Evolutionary conservation across 345 rosid species (phyloP).

Genomic region (Luvunga scandens): DNA sequence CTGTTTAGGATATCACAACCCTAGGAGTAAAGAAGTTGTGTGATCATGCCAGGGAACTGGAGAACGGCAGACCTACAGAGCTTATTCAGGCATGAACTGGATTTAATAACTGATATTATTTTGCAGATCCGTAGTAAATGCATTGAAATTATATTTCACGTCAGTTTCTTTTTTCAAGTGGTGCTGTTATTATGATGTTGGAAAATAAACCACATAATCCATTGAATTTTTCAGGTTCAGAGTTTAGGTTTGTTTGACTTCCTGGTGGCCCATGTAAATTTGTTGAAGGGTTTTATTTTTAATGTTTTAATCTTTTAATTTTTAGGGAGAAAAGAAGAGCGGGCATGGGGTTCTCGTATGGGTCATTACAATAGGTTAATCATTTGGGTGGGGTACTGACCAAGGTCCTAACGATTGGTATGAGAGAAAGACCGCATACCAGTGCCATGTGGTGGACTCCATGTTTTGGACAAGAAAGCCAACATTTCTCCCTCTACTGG

Average conservation of each 20-base stretch:
- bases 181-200: background rate
- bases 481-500: background rate
- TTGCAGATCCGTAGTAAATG: background rate
- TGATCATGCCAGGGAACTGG: conserved; percentile 33
- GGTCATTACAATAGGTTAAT: background rate
- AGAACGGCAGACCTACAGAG: conserved; percentile 33
- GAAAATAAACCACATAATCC: background rate
- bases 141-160: background rate
- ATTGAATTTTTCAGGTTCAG: background rate
- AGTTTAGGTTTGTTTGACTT: background rate
- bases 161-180: background rate
- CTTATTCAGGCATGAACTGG: conserved; percentile 39
- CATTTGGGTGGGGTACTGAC: background rate
- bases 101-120: background rate
- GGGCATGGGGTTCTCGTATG: too few relatives aligned
- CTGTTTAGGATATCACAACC: conserved; percentile 30
- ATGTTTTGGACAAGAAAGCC: background rate
- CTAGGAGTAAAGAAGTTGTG: conserved; percentile 48
- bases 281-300: background rate
- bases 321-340: too few relatives aligned
- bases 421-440: background rate
- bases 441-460: background rate
- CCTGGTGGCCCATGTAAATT: background rate
- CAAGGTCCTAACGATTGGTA: background rate
- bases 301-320: too few relatives aligned